phyloP scores from a whole-genome alignment of 495 filamentous ascomycete species.

The Aspergillus homomorphus region DNA sequence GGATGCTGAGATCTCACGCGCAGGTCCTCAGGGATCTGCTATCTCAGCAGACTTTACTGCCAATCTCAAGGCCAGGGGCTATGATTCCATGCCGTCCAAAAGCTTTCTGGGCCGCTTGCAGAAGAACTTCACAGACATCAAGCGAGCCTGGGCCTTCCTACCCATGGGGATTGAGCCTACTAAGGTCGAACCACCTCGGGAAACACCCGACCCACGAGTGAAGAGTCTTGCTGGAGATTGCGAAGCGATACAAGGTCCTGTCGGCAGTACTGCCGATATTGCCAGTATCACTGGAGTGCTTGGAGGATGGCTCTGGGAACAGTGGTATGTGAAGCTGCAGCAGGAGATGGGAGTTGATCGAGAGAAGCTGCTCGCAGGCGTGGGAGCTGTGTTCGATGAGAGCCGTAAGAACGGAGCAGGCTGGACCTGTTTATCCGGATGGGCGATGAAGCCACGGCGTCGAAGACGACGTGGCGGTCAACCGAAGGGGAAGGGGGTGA shows the following conservation, averaged over 20 bases:
- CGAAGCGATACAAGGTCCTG: conserved; percentile 61
- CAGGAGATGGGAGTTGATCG: conserved; percentile 72
- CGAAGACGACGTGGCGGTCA: conserved; percentile 14
- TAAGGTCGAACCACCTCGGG: conserved; percentile 40
- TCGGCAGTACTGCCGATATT: conserved; percentile 70
- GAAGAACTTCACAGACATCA: conserved; percentile 72
- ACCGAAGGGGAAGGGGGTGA: conserved; percentile 1
- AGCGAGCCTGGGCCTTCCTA: conserved; percentile 85
- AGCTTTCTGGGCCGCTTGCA: conserved; percentile 71
- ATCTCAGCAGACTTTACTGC: conserved; percentile 85
- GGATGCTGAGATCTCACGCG: conserved; percentile 83
- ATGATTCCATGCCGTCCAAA: conserved; percentile 81
- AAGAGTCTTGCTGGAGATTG: conserved; percentile 48
- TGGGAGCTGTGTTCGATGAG: conserved; percentile 80
- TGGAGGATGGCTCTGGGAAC: conserved; percentile 92
- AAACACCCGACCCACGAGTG: conserved; percentile 53
- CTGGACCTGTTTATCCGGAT: conserved; percentile 85
- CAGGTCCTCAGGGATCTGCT: conserved; percentile 72
- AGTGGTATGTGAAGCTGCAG: conserved; percentile 86
- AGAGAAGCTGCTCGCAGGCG: conserved; percentile 67
- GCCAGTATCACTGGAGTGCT: conserved; percentile 77
- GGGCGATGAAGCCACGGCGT: conserved; percentile 77
- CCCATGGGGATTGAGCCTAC: conserved; percentile 71
- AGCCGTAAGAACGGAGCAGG: conserved; percentile 72
- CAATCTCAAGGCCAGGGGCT: conserved; percentile 79